Base-by-base conservation (phyloP, 306 rosid species). In the Cicer pinnatifidum region DNA sequence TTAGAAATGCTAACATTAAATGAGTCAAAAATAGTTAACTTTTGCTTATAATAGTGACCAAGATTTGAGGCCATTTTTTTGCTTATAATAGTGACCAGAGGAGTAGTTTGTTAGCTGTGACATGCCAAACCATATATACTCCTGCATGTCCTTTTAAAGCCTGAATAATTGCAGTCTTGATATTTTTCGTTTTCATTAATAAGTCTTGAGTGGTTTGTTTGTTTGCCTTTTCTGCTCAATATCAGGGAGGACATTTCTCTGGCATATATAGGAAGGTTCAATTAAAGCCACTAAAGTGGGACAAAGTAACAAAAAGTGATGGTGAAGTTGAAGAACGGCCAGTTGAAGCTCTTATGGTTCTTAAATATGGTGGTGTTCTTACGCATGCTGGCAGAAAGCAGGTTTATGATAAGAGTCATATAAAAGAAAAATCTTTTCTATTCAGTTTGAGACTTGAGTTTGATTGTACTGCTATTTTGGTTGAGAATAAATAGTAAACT, bases 371-470 rank as follows among this genome's bases (percentile, higher is more conserved):
- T 19, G 99, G 99, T 43, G 99, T 94, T 81, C 99, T 94, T 71
- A 94, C 99, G 23, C 99, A 94, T 70, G 99, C 99, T 48, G 99
- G 99, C 56, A 86, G 99, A 82, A 94, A 91, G 84, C 99, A 94
- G 99, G 99, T 94, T 72, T 60, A 50, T 65, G 58, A 71, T 54
- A 11, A 51, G 73, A 43, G 12, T 41, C 67, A 35, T 47, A 51
- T 47, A 16, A 54, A 68, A 51, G 53, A 63, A 60, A 67, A 8
- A 43, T 17, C 52, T 8, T 33, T 75, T 71, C 63, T 53, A 57
- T 71, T 44, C n/a, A 8, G 40, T 73, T 72, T 37, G 60, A 63
- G 45, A 77, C 41, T 43, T 71, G 72, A 61, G 44, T 64, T 69
- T 69, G 46, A 54, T 39, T 63, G 11, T 58, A 53, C 20, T 64